Conservation (phyloP, 1,139 yeast genomes). For the Pichia terricola region DNA sequence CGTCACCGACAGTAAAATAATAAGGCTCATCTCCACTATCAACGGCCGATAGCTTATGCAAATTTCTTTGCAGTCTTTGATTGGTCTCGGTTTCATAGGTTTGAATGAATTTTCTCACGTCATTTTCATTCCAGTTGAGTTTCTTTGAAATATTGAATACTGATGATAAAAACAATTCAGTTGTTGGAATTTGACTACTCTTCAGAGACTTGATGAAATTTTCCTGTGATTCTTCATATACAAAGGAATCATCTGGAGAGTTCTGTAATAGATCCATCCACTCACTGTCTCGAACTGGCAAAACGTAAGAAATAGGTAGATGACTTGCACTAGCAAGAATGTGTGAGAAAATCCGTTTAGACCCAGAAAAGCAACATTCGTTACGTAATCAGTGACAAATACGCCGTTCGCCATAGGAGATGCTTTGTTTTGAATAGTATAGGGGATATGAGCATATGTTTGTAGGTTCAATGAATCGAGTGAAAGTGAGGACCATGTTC, state of each 20-base stretch:
- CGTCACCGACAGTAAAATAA: constrained; percentile 51
- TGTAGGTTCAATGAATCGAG: no score
- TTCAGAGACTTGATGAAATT: constrained; percentile 17
- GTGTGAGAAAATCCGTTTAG: no score
- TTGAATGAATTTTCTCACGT: constrained; percentile 34
- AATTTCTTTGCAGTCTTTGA: neutral
- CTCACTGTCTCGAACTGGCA: no score
- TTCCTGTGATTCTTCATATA: constrained; percentile 9
- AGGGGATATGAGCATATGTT: no score
- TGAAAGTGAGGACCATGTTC: no score
- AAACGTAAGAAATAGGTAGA: no score
- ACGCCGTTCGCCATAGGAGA: no score
- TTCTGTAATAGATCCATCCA: constrained; percentile 9
- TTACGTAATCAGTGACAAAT: no score
- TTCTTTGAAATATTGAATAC: constrained; percentile 33
- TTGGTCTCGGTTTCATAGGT: constrained; percentile 21
- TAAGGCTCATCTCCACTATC: neutral
- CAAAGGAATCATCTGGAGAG: constrained; percentile 3
- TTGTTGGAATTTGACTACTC: constrained; percentile 29
- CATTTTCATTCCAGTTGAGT: constrained; percentile 39
- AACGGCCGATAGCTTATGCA: neutral
- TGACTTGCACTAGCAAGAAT: no score
- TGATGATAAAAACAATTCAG: constrained; percentile 34
- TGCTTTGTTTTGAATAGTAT: no score
- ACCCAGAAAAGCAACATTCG: no score